Base-by-base conservation (phyloP, 2,329 filamentous ascomycete genomes). In the Aquanectria penicillioides region DNA sequence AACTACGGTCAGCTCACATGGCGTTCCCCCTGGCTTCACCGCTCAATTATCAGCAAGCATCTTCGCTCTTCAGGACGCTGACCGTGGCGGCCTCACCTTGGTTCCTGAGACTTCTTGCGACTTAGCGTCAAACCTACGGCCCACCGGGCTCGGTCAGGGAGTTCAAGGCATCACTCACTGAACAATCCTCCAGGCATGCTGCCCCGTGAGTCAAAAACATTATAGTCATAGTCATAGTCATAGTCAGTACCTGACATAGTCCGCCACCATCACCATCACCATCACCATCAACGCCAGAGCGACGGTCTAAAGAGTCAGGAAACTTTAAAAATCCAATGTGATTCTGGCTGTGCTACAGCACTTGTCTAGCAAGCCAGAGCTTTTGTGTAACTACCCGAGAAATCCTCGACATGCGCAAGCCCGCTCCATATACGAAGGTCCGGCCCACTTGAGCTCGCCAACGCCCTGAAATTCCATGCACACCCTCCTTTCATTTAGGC, bases 371-470 rank as follows among this genome's bases (percentile, higher is more conserved):
- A 68, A 52, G 58, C 60, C 36, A 57, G 51, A 57, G 57, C 61
- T 53, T 66, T 69, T 69, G 69, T 69, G 58, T 67, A 64, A 69
- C 60, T 70, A 68, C 56, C 55, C 64, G 59, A 40, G 56, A 59
- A 62, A 63, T 64, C 59, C 61, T 59, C 61, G 65, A 63, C 49
- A 50, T 68, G 56, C 68, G 60, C 61, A 62, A 68, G 56, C 61
- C 57, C 63, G 68, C 68, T 66, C 64, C 68, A 55, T n/a, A 64
- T 62, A 56, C 53, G 59, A 64, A 66, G 67, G 65, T 66, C 59
- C 59, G 63, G 68, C 68, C 66, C 67, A 70, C 69, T 71, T 71
- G 67, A 69, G 69, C 69, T 71, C 69, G 55, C 56, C 67, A 69
- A 71, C 68, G 68, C 69, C 69, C 68, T 64, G 38, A 64, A 60